Conservation (phyloP, 1,139 yeast species). For the Kodamaea arcana region DNA sequence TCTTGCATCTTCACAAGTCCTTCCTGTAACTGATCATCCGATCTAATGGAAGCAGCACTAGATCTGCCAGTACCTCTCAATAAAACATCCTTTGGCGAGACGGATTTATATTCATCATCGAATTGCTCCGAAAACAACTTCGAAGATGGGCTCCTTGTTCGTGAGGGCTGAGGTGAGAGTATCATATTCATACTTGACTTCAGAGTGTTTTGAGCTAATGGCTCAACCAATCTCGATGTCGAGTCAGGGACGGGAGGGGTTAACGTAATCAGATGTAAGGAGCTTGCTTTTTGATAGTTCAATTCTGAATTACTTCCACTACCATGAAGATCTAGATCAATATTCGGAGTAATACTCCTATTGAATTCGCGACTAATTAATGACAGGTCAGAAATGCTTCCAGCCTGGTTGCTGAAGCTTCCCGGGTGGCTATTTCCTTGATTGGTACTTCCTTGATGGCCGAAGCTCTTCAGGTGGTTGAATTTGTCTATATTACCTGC, state of each 20-base stretch:
- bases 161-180: constrained; percentile 33
- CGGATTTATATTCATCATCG: constrained; percentile 24
- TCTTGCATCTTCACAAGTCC: constrained; percentile 28
- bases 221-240: constrained; percentile 5
- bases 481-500: too few species aligned
- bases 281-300: constrained; percentile 5
- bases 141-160: constrained; percentile 26
- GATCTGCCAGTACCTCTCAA: constrained; percentile 21
- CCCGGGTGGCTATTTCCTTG: too few species aligned
- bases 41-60: constrained; percentile 1
- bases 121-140: constrained; percentile 39
- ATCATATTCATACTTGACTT: constrained; percentile 8
- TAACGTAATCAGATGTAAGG: constrained; percentile 5
- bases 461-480: too few species aligned
- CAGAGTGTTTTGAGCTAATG: constrained; percentile 1
- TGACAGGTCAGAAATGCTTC: too few species aligned
- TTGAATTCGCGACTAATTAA: too few species aligned
- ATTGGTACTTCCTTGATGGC: too few species aligned
- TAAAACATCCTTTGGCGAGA: constrained; percentile 41
- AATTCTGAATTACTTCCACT: too few species aligned
- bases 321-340: too few species aligned
- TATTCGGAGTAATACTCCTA: too few species aligned
- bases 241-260: constrained; percentile 7
- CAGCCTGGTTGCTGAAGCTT: too few species aligned
- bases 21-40: constrained; percentile 13